A percentile compares a stretch with the other conserved stretches of the same genome.
Conservation (phyloP, 176 grass and related monocot genomes). For the Ensete ventricosum region DNA sequence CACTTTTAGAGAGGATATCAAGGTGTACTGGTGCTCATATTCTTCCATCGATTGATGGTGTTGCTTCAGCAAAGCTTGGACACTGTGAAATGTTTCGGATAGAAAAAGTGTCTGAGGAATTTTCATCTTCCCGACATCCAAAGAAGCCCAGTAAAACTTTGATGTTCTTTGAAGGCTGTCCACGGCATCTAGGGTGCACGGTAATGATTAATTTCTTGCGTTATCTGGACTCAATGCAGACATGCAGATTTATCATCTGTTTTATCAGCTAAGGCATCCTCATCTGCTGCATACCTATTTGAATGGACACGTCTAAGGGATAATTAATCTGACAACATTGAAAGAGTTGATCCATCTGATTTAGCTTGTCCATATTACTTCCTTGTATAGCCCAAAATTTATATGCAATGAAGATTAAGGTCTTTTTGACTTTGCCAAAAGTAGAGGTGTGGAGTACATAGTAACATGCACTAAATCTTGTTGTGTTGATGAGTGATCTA, state of each 20-base stretch:
- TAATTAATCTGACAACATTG: neutral
- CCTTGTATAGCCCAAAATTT: no score
- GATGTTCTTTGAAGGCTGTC: constrained; percentile 96
- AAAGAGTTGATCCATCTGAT: no score
- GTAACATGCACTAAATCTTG: no score
- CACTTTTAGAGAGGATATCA: constrained; percentile 78
- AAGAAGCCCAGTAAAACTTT: constrained; percentile 64
- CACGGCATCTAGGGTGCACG: constrained; percentile 76
- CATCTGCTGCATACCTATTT: neutral
- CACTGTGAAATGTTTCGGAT: constrained; percentile 66
- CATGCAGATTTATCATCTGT: neutral
- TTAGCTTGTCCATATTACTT: no score
- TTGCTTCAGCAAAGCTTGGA: constrained; percentile 50
- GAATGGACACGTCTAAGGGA: neutral
- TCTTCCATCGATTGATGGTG: constrained; percentile 62
- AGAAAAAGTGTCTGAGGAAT: constrained; percentile 54
- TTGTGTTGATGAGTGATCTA: no score
- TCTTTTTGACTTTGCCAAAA: no score
- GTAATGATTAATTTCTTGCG: constrained; percentile 43
- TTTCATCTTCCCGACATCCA: constrained; percentile 23
- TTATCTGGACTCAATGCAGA: neutral
- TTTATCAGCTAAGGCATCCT: neutral
- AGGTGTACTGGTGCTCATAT: constrained; percentile 83
- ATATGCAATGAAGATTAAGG: no score
- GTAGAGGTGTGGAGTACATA: no score